A percentile compares a stretch with the other conserved stretches of the same genome.
Conservation (phyloP, 495 filamentous ascomycete genomes). For the Podospora fimiseda region DNA sequence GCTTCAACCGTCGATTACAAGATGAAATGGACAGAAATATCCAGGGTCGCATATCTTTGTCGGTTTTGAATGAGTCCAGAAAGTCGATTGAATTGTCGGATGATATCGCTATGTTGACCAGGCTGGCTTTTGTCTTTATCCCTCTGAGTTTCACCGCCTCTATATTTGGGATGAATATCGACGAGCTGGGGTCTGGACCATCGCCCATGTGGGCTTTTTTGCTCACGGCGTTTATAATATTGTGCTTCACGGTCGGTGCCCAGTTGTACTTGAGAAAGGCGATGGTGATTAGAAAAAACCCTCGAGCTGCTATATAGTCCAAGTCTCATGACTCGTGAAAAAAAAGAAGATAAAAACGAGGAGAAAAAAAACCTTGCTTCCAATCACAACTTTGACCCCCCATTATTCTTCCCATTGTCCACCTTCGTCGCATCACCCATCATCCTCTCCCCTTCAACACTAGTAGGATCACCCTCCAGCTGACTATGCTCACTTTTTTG, state of each 20-base stretch:
- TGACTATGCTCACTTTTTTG: slow-evolving; percentile 1
- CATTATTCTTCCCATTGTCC: slow-evolving; percentile 1
- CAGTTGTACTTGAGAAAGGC: too few species aligned
- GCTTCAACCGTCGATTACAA: neutral
- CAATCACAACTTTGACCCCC: slow-evolving; percentile 11
- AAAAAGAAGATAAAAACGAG: too few species aligned
- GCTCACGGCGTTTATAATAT: neutral
- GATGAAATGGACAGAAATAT: neutral
- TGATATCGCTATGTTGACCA: neutral
- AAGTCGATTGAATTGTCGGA: neutral
- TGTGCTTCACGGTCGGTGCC: neutral
- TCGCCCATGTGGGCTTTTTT: neutral
- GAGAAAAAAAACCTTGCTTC: too few species aligned
- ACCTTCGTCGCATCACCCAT: slow-evolving; percentile 1
- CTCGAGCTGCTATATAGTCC: too few species aligned
- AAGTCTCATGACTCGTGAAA: too few species aligned
- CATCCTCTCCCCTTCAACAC: slow-evolving; percentile 15
- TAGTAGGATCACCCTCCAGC: slow-evolving; percentile 7
- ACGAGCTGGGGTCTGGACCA: neutral
- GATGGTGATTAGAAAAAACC: too few species aligned
- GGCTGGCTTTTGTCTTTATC: neutral
- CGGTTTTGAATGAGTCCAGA: neutral
- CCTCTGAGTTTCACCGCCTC: neutral
- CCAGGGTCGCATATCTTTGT: neutral
- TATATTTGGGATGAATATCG: neutral